Base-by-base conservation (phyloP, 495 filamentous ascomycete species). In the Tuber microsphaerosporum region DNA sequence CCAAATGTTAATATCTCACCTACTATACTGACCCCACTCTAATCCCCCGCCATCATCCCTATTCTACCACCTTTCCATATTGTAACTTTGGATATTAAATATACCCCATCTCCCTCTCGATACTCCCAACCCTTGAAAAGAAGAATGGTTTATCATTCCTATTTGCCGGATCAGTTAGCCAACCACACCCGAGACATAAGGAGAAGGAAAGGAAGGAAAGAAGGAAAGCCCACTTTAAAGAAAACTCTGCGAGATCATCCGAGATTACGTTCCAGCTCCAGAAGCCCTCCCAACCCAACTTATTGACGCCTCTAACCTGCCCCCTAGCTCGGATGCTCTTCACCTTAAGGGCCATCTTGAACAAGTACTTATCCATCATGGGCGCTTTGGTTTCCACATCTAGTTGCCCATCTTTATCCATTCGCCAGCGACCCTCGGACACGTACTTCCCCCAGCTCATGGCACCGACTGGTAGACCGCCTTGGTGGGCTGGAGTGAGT, bases 211-310 rank as follows among this genome's bases (percentile, higher is more conserved):
- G 20, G n/a, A 8, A 26, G 10, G n/a, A 12, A 3, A 26, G 10
- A 43, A 43, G 10, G 72, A 72, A 51, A 65, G 68, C 75, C 43
- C 65, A 75, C 77, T 73, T 75, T 76, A 94, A 84, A 26, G 88
- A 86, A 84, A 98, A 98, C 84, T 92, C 91, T 0, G 88, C 93
- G 91, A 93, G 93, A 83, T 97, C 94, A 82, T 94, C 93, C 31
- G 94, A 94, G 79, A 97, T 84, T 80, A 87, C 87, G 81, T 97
- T 96, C 79, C 95, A 96, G 84, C 90, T 94, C 91, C 93, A 97
- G 84, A 91, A 97, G 0, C 92, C 92, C 83, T 91, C 91, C 96
- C 96, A 98, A 0, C 84, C 84, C 46, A 99, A 83, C 85, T 94
- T 97, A 70, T 93, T 97, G 75, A 94, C 95, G 8, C 83, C 85